These are phyloP conservation scores for Fusarium coicis DNA, from an alignment of 2,329 filamentous ascomycete genomes.

Conservation along the genomic window DNA sequence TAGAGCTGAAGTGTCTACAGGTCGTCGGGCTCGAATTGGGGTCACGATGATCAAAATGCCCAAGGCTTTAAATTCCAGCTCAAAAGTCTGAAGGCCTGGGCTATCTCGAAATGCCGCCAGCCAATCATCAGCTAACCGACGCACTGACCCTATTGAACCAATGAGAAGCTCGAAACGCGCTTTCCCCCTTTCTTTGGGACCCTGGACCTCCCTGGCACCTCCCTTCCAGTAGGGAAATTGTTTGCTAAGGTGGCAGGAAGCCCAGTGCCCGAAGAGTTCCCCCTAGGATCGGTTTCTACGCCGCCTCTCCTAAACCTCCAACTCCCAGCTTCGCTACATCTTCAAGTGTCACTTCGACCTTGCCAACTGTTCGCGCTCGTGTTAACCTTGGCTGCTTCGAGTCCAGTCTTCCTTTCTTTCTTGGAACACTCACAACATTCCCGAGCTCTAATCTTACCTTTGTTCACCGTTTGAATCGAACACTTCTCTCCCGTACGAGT, in stretches of 20 bases:
- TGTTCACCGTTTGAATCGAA: constrained; percentile 47
- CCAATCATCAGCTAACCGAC: constrained; percentile 48
- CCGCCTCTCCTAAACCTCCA: constrained; percentile 45
- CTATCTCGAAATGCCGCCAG: constrained; percentile 42
- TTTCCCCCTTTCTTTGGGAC: constrained; percentile 57
- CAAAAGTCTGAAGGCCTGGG: constrained; percentile 49
- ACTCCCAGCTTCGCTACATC: constrained; percentile 43
- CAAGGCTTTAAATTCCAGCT: constrained; percentile 40
- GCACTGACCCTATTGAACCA: constrained; percentile 46
- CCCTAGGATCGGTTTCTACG: constrained; percentile 47
- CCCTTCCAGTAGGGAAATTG: constrained; percentile 59
- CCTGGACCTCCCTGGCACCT: constrained; percentile 50
- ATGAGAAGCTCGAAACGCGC: constrained; percentile 48
- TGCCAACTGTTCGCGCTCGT: constrained; percentile 37
- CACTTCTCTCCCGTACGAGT: constrained; percentile 31
- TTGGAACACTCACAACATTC: constrained; percentile 44
- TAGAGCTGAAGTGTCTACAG: constrained; percentile 16
- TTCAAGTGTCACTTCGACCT: constrained; percentile 41
- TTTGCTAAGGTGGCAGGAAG: constrained; percentile 56
- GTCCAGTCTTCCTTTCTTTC: constrained; percentile 41
- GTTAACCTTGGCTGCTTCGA: constrained; percentile 30
- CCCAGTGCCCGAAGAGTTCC: constrained; percentile 54
- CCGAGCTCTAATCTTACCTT: constrained; percentile 43
- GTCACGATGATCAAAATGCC: constrained; percentile 38
- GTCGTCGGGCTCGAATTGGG: constrained; percentile 25